These are phyloP conservation scores for Eucalyptus decipiens DNA, from an alignment of 345 rosid species.

Conservation along the genomic window DNA sequence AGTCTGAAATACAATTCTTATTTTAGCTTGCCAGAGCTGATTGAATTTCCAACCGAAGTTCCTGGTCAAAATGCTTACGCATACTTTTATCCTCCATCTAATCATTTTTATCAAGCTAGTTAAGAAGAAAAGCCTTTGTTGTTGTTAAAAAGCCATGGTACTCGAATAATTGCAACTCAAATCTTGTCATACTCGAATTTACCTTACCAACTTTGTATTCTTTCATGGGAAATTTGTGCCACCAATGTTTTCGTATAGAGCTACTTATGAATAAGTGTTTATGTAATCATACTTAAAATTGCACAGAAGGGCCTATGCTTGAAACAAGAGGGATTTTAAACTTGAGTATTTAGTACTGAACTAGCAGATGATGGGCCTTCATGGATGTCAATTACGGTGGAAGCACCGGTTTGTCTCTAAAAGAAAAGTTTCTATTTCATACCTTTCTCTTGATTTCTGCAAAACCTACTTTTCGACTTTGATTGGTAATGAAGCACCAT, in stretches of 20 bases:
- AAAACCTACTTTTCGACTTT: neutral
- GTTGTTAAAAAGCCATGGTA: conserved; percentile 85
- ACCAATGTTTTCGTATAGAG: neutral
- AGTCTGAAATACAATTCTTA: conserved; percentile 40
- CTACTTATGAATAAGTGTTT: neutral
- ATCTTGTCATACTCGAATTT: neutral
- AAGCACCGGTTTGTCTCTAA: conserved; percentile 76
- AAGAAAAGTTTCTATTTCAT: neutral
- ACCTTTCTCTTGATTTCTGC: neutral
- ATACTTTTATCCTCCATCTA: conserved; percentile 70
- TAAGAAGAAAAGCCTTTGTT: conserved; percentile 76
- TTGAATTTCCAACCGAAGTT: conserved; percentile 85
- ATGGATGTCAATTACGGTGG: conserved; percentile 97
- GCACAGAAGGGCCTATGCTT: conserved; percentile 83
- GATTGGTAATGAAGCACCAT: neutral
- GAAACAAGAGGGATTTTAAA: conserved; percentile 65
- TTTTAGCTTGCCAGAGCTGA: conserved; percentile 74
- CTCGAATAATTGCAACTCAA: neutral
- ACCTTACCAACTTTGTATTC: neutral
- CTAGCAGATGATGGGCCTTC: conserved; percentile 96
- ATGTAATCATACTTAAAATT: neutral
- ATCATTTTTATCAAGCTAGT: conserved; percentile 48
- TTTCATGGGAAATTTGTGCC: neutral
- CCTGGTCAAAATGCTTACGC: conserved; percentile 84
- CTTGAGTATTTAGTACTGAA: conserved; percentile 80